A percentile compares a stretch with the other conserved stretches of the same genome.
These are phyloP conservation scores for Sporothrix brunneoviolacea DNA, from an alignment of 2,329 filamentous ascomycete genomes.

Conservation along the genomic window DNA sequence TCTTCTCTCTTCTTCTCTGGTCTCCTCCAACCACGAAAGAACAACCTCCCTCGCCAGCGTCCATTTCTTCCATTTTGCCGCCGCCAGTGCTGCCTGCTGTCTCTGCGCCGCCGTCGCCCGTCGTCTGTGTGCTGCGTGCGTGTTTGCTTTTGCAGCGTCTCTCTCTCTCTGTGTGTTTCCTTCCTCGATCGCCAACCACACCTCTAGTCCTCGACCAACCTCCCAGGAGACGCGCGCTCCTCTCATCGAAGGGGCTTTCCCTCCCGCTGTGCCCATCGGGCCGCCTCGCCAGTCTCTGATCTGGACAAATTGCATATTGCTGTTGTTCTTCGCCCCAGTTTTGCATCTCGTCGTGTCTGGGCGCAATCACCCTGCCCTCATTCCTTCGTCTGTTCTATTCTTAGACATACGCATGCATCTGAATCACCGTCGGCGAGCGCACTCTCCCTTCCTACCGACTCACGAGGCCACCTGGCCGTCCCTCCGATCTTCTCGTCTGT, in stretches of 20 bases:
- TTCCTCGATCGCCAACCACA: not conserved
- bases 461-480: not conserved
- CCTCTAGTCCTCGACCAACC: not conserved
- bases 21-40: no score
- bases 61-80: constrained; percentile 9
- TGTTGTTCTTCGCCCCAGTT: not conserved
- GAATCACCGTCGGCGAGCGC: constrained; percentile 6
- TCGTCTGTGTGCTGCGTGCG: not conserved
- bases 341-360: constrained; percentile 4
- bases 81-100: not conserved
- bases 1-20: no score
- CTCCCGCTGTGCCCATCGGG: no score
- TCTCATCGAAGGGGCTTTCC: no score
- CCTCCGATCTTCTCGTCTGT: constrained; percentile 2
- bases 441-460: not conserved
- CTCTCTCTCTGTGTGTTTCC: not conserved
- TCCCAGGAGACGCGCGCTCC: no score
- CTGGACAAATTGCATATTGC: not conserved
- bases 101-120: not conserved
- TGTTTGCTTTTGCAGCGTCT: not conserved
- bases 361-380: not conserved
- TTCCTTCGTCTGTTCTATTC: constrained; percentile 5
- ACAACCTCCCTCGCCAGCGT: not conserved
- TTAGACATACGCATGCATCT: constrained; percentile 9
- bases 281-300: no score